Base-by-base conservation (phyloP, 306 rosid species). In the Malus domestica region DNA sequence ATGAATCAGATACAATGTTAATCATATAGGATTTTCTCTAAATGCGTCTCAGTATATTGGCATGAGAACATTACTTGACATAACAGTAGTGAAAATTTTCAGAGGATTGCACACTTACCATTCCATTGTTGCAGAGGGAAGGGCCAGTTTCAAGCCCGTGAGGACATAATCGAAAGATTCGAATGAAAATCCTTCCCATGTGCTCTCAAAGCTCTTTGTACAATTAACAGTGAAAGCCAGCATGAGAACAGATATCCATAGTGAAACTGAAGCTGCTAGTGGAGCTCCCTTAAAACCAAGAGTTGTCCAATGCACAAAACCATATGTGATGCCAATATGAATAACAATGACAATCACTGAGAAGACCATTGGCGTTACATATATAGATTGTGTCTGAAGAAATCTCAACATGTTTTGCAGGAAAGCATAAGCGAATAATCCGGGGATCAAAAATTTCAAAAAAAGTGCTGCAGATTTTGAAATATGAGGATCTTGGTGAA, bases 121-220 rank as follows among this genome's bases (percentile, higher is more conserved):
- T 22, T 90, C 85, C 97, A 90, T 91, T 55, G 89, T 89, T 1
- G 90, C 93, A 30, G 96, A 93, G 22, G 96, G 90, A 25, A 93
- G 62, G 68, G 96, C 88, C 16, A 93, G 87, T 87, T 84, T 93
- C 67, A 93, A 75, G 79, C 78, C 79, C 8, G 80, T 57, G 8
- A 87, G 8, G 40, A 93, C 33, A 8, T 78, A 84, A 74, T 33
- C 4, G 46, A 90, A 80, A 4, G 93, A 81, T 19, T 87, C 80
- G 16, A 38, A 19, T 20, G 98, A 91, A 83, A 94, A 86, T 23
- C 96, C 98, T 40, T 51, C 72, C 97, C 94, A 94, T 14, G 98
- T 94, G 13, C 57, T 75, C 77, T 85, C 69, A 80, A 90, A 85
- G 58, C 83, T 86, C 75, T 78, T 73, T 25, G 86, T 73, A 73